Evolutionary conservation across 1,284 basidiomycete species (phyloP), one percentile per base, ranked within the genome.

Genomic region (Puccinia horiana): DNA sequence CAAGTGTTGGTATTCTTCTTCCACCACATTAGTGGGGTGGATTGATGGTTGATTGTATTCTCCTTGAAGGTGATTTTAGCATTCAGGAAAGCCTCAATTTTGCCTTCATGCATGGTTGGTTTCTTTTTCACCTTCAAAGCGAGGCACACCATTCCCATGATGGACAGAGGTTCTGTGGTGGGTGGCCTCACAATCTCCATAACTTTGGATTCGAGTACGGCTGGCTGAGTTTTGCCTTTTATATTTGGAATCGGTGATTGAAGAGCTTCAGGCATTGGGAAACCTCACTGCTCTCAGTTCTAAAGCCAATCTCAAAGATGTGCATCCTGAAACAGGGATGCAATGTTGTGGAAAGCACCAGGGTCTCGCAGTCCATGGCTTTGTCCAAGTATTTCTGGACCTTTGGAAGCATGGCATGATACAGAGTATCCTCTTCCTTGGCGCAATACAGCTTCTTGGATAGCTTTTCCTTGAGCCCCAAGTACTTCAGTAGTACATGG

Each of bases 281-380:
- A 14, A 67, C 65, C 65, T 67, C 65, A 16, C 35, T 18, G 40
- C 40, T 67, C 4, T 37, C 29, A 26, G 35, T 8, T 42, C 65
- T 35, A 67, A 67, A 67, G 37, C 11, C 35, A 20, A 67, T 8
- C 65, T 67, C 23, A 44, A 67, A 67, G 35, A 67, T 8, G 3
- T 67, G 37, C 35, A 67, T 37, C 40, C 40, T 32, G 65, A 67
- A 67, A 18, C 65, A 67, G 40, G 65, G 65, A 44, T 67, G 65
- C 35, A 67, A 9, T 35, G 40, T 20, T 37, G 65, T 67, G 32
- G 32, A 32, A 16, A 40, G 18, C 35, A 67, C 8, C 20, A 67
- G 65, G 2, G 37, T 67, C 18, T 67, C 14, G 40, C 65, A 67
- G 23, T 44, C 9, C 65, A 67, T 67, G 32, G 65, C 65, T 44